Evolutionary conservation across 2,329 filamentous ascomycete genomes (phyloP), one percentile per base, ranked within the genome.

Genomic region (Aspergillus sp.): DNA sequence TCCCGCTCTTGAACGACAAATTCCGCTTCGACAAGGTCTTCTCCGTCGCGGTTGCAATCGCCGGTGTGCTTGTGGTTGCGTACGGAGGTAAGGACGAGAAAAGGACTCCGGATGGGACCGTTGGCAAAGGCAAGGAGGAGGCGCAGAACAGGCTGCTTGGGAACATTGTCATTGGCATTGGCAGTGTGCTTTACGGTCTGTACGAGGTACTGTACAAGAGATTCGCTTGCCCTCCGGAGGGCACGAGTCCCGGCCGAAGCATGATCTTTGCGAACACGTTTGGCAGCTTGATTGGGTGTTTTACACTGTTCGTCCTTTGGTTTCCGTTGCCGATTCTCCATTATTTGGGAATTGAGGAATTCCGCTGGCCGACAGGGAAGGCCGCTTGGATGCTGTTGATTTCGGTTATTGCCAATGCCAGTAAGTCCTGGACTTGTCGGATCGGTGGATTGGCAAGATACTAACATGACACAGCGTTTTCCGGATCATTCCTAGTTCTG

Each of bases 141-240:
- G 75, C 76, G 0, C 72, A 72, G 27, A 80, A 80, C 44, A 74
- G 86, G 12, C 72, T 88, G 8, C 57, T 89, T 1, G 91, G 91
- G 5, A 98, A 98, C 54, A 63, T 96, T 24, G 75, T 98, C 48
- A 98, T 98, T 48, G 89, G 89, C 22, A 62, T 85, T 15, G 91
- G 91, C 7, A 91, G 82, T 44, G 79, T 98, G 5, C 71, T 98
- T 12, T 98, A 98, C 58, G 91, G 91, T 1, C 78, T 98, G 29
- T 98, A 98, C 61, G 91, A 98, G 60, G 91, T 98, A 4, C 61
- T 98, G 24, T 98, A 98, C 67, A 98, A 98, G 69, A 79, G 80
- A 38, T 78, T 80, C 38, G 89, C 89, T 10, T 98, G 91, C 55
- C 91, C 91, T 8, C 91, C 91, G 0, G 88, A 95, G 45, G 88